Evolutionary conservation across 768 basidiomycete species (phyloP).

Genomic region (Hygrophorus pudorinus): DNA sequence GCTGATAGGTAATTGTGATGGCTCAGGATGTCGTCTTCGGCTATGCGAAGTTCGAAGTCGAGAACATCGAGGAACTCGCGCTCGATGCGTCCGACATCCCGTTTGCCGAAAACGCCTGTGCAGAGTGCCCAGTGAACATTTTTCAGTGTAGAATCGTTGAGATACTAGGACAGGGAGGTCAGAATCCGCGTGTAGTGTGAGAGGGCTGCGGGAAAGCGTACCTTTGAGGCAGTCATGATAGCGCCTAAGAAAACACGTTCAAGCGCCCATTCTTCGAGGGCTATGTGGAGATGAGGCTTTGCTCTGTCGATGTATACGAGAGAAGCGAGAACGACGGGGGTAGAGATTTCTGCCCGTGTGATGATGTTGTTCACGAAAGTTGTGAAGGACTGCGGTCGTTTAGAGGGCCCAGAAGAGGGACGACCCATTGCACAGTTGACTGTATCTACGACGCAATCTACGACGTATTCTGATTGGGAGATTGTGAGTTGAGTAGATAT

Average conservation of each 20-base stretch:
- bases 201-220: conserved; percentile 22
- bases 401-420: conserved; percentile 27
- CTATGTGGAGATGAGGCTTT: conserved; percentile 71
- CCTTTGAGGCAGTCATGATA: conserved; percentile 82
- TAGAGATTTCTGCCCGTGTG: conserved; percentile 62
- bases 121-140: conserved; percentile 88
- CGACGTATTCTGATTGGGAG: conserved; percentile 47
- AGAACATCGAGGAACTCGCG: conserved; percentile 75
- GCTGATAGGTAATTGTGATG: conserved; percentile 33
- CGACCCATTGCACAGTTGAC: conserved; percentile 73
- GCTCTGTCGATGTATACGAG: conserved; percentile 74
- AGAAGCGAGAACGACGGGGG: conserved; percentile 56
- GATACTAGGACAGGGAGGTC: conserved; percentile 37
- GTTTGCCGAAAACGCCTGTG: conserved; percentile 73
- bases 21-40: conserved; percentile 52
- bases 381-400: conserved; percentile 31
- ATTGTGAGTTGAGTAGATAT: too few relatives aligned
- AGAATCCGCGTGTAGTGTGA: too few relatives aligned
- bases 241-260: conserved; percentile 89
- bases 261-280: conserved; percentile 76
- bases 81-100: conserved; percentile 73
- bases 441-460: conserved; percentile 59
- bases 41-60: conserved; percentile 60
- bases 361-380: conserved; percentile 62
- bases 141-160: conserved; percentile 85